Conservation (phyloP, 2,329 filamentous ascomycete genomes). For the Acrodontium crateriforme region DNA sequence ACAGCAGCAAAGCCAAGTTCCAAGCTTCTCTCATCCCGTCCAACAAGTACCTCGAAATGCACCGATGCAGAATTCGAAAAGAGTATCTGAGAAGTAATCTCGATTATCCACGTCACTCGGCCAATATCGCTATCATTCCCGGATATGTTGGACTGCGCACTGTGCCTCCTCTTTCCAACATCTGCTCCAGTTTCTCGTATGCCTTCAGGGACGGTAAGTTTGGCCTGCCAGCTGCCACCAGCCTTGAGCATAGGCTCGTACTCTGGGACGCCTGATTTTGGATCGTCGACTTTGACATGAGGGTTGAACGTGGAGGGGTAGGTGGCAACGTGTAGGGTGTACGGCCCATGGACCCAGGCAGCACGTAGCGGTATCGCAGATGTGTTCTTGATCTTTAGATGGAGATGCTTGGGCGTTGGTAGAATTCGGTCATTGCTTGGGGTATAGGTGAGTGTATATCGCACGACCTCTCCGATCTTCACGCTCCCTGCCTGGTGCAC, state of each 20-base stretch:
- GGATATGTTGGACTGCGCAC: constrained; percentile 15
- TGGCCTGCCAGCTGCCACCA: constrained; percentile 71
- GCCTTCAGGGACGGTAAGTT: constrained; percentile 64
- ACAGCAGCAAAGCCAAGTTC: constrained; percentile 49
- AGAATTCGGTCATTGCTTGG: constrained; percentile 80
- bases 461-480: constrained; percentile 86
- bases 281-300: constrained; percentile 57
- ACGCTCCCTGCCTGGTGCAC: constrained; percentile 82
- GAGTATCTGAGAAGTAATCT: constrained; percentile 82
- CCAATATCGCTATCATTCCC: constrained; percentile 19
- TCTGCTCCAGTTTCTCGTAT: constrained; percentile 51
- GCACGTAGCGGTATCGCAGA: constrained; percentile 81
- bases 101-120: constrained; percentile 73
- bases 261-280: constrained; percentile 51
- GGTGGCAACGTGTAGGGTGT: constrained; percentile 74
- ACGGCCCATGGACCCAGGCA: constrained; percentile 91
- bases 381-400: constrained; percentile 83
- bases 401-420: constrained; percentile 65
- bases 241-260: constrained; percentile 97
- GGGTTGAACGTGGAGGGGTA: constrained; percentile 76
- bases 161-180: constrained; percentile 16
- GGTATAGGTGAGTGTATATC: constrained; percentile 82
- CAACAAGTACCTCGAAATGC: constrained; percentile 73
- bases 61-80: constrained; percentile 84
- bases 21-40: constrained; percentile 72